Percentiles rank a stretch among this genome's conserved stretches.
Conservation (phyloP, 345 rosid genomes). For the Arabis alpina region DNA sequence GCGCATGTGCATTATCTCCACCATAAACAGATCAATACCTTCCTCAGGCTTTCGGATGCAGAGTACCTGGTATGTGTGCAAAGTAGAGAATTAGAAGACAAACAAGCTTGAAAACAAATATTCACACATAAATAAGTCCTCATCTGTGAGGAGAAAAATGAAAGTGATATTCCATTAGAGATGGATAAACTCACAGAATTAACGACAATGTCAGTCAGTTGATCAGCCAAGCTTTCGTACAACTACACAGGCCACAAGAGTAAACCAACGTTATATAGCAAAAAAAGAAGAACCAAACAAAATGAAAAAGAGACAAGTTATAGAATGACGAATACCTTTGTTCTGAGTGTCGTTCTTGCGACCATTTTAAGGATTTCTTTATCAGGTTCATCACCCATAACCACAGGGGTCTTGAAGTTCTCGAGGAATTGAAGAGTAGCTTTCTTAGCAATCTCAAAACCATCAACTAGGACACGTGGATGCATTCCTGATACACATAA, state of each 20-base stretch:
- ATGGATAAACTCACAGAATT: constrained; percentile 65
- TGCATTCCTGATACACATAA: constrained; percentile 76
- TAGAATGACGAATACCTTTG: constrained; percentile 60
- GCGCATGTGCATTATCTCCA: constrained; percentile 99
- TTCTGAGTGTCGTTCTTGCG: constrained; percentile 92
- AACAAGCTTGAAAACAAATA: constrained; percentile 8
- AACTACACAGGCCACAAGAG: constrained; percentile 53
- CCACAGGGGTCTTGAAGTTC: constrained; percentile 94
- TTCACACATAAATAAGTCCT: neutral
- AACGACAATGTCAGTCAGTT: constrained; percentile 88
- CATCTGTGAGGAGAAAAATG: neutral
- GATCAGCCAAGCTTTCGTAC: constrained; percentile 94
- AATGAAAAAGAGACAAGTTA: constrained; percentile 24
- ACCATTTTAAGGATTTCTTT: constrained; percentile 96
- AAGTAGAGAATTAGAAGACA: constrained; percentile 7
- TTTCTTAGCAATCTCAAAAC: constrained; percentile 94
- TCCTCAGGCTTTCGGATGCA: constrained; percentile 91
- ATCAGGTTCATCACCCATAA: constrained; percentile 92
- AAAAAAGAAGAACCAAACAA: neutral
- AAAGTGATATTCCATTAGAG: neutral
- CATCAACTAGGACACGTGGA: constrained; percentile 99
- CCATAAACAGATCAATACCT: constrained; percentile 95
- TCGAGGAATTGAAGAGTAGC: constrained; percentile 95
- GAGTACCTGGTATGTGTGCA: constrained; percentile 67
- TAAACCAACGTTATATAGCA: neutral